Conservation (phyloP, 768 basidiomycete genomes). For the Tulasnella sp. region DNA sequence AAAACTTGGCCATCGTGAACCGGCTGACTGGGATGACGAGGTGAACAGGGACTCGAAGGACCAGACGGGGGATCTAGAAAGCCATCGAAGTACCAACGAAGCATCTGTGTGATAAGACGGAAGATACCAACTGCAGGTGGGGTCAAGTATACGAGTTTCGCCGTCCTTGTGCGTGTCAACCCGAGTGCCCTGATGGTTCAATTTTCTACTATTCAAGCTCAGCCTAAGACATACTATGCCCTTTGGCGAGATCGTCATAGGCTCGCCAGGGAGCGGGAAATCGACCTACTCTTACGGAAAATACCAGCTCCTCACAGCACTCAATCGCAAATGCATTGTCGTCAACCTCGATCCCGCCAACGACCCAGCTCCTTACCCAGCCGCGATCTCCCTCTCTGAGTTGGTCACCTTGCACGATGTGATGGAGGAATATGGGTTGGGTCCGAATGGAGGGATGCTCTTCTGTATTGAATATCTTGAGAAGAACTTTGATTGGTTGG, state of each 20-base stretch:
- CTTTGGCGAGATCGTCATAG: slow-evolving; percentile 79
- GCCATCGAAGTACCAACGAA: too few species aligned
- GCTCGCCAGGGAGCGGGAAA: slow-evolving; percentile 78
- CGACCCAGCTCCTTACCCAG: slow-evolving; percentile 80
- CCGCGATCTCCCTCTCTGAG: slow-evolving; percentile 70
- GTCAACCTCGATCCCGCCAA: slow-evolving; percentile 97
- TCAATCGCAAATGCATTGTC: slow-evolving; percentile 74
- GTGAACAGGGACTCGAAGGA: too few species aligned
- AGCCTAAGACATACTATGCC: slow-evolving; percentile 40
- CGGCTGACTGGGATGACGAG: too few species aligned
- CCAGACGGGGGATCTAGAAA: too few species aligned
- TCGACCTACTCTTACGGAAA: slow-evolving; percentile 84
- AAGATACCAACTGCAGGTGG: too few species aligned
- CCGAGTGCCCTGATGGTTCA: too few species aligned
- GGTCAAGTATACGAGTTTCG: too few species aligned
- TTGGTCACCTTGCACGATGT: slow-evolving; percentile 81
- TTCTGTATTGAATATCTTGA: slow-evolving; percentile 97
- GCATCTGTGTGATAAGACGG: too few species aligned
- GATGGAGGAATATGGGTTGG: slow-evolving; percentile 73
- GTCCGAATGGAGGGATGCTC: slow-evolving; percentile 92
- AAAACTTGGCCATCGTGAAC: too few species aligned
- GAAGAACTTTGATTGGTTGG: slow-evolving; percentile 68
- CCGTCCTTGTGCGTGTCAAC: too few species aligned
- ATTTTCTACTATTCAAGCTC: neutral
- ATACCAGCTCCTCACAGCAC: slow-evolving; percentile 78